These are phyloP conservation scores for Fusarium sambucinum DNA, from an alignment of 2,329 filamentous ascomycete species.

Conservation along the genomic window DNA sequence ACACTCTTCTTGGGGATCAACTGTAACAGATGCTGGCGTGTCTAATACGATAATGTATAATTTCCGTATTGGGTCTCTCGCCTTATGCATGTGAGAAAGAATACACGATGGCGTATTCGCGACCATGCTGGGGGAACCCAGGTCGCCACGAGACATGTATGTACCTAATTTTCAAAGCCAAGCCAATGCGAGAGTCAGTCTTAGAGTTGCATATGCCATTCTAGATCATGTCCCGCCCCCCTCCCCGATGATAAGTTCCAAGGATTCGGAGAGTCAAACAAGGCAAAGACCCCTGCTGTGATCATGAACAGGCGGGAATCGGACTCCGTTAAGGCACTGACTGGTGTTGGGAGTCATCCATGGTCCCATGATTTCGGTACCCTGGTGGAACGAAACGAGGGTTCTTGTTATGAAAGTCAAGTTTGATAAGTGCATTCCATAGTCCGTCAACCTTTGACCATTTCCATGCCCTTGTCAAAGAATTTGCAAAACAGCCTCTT, in stretches of 20 bases:
- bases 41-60: constrained; percentile 6
- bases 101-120: constrained; percentile 1
- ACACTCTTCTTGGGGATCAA: not conserved
- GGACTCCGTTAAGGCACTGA: constrained; percentile 10
- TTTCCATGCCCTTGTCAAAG: not conserved
- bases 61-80: constrained; percentile 1
- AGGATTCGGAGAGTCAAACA: constrained; percentile 13
- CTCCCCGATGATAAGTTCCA: constrained; percentile 14
- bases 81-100: not conserved
- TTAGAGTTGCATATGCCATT: constrained; percentile 11
- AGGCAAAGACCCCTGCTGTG: constrained; percentile 31
- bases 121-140: not conserved
- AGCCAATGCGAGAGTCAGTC: not conserved
- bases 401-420: not conserved
- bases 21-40: not conserved
- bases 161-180: not conserved
- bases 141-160: not conserved
- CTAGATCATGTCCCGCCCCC: constrained; percentile 17
- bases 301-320: constrained; percentile 6
- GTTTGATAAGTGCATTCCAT: constrained; percentile 5
- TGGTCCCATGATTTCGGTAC: constrained; percentile 10
- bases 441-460: not conserved
- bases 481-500: not conserved
- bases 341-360: constrained; percentile 7
- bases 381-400: constrained; percentile 15